Conservation (phyloP, 495 filamentous ascomycete species). For the Aspergillus nanangensis region DNA sequence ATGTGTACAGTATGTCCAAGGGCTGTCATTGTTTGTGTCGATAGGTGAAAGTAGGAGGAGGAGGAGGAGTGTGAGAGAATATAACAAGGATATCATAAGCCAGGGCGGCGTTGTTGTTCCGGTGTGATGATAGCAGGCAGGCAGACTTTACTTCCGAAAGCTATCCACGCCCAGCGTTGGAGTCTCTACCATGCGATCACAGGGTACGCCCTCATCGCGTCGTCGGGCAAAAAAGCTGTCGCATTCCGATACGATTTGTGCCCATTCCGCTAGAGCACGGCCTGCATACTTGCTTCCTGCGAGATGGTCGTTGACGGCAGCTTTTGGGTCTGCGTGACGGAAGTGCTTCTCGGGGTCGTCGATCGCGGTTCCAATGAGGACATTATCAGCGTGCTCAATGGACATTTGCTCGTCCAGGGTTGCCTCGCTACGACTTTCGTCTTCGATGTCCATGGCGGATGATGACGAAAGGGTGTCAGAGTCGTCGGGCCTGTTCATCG, state of each 20-base stretch:
- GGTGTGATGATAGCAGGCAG: background rate
- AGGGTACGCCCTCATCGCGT: conserved; percentile 77
- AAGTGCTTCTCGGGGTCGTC: conserved; percentile 8
- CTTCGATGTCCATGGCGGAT: conserved; percentile 10
- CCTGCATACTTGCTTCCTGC: conserved; percentile 70
- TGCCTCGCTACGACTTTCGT: too few species aligned
- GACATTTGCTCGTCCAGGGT: too few species aligned
- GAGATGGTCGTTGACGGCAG: conserved; percentile 8
- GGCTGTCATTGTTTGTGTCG: too few species aligned
- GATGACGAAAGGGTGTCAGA: conserved; percentile 21
- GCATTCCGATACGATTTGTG: conserved; percentile 75
- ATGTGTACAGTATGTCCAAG: too few species aligned
- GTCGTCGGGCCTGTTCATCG: conserved; percentile 20
- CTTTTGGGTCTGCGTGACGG: conserved; percentile 8
- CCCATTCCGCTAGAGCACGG: conserved; percentile 89
- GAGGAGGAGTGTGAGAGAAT: too few species aligned
- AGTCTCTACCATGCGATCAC: conserved; percentile 75
- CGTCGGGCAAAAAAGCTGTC: conserved; percentile 89
- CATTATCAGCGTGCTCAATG: too few species aligned
- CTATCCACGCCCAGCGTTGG: conserved; percentile 83
- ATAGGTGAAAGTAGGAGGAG: too few species aligned
- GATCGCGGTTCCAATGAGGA: too few species aligned
- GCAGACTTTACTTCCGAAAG: conserved; percentile 52
- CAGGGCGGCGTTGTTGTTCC: background rate
- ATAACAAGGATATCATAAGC: background rate